Base-by-base conservation (phyloP, 805 yeast genomes). In the Lachancea meyersii region DNA sequence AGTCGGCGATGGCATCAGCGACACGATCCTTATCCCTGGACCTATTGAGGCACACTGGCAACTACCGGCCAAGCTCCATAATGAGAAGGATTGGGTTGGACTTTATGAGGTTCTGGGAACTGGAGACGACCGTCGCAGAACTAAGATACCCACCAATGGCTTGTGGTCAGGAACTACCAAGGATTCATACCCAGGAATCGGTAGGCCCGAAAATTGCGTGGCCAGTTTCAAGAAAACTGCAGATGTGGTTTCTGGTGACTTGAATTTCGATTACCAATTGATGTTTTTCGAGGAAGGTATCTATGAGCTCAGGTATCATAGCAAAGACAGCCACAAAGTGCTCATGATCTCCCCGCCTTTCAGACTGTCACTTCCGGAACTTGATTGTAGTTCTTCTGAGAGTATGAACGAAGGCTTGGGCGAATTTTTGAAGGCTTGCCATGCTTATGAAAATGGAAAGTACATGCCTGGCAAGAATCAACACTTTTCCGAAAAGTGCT, bases 261-360 rank as follows among this genome's bases (percentile, higher is more conserved):
- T 75, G 6, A 64, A 52, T 9, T 85, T 85, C 52, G 56, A 64
- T 9, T 68, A 70, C 6, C 68, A 69, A 4, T 63, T 72, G 38
- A 62, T 81, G 33, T 71, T 70, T 52, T 81, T 80, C 76, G 82
- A 80, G 51, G 77, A 73, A 31, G 94, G 94, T 0, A 68, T 76
- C 26, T 85, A 78, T 61, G 91, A 85, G 61, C 71, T 85, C 49
- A 71, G 94, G 57, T 81, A 81, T 53, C 93, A 85, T 55, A 68
- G 74, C 40, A 73, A 71, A 38, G 79, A 76, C 19, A 73, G 78
- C 36, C 94, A 85, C 57, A 80, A 77, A 44, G 94, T 84, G n/a
- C 68, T 78, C 19, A 69, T 71, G 47, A 72, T 79, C 24, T 77
- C 88, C 0, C 70, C 69, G 44, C 86, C 88, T 16, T 81, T 85